Evolutionary conservation across 2,329 filamentous ascomycete species (phyloP).

Genomic region (Ambrosiella beaveri): DNA sequence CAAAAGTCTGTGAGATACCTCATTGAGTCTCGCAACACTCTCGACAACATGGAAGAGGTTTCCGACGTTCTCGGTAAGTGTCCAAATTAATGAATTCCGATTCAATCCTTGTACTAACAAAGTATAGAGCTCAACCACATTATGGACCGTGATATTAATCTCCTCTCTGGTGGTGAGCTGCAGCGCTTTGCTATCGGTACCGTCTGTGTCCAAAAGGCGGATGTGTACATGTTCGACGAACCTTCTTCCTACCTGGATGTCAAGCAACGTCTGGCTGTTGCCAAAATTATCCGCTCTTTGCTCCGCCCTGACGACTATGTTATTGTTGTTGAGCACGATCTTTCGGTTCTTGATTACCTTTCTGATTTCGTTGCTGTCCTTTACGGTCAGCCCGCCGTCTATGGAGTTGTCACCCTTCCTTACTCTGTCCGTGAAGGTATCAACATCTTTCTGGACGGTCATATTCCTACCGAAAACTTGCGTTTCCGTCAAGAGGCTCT

Average conservation of each 20-base stretch:
- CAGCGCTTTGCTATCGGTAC: constrained; percentile 95
- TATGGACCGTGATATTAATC: constrained; percentile 74
- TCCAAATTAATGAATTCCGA: background rate
- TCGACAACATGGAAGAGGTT: constrained; percentile 69
- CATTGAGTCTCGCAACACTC: constrained; percentile 56
- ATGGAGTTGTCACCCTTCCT: constrained; percentile 92
- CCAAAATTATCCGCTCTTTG: constrained; percentile 79
- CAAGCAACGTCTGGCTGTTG: constrained; percentile 90
- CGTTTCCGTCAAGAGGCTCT: constrained; percentile 95
- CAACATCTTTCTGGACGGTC: constrained; percentile 97
- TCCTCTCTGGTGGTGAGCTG: constrained; percentile 90
- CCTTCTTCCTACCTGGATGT: constrained; percentile 98
- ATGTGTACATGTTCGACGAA: constrained; percentile 98
- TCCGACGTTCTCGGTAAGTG: constrained; percentile 45
- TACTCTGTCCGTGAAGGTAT: constrained; percentile 96
- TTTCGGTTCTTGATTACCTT: constrained; percentile 95
- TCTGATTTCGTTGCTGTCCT: constrained; percentile 97
- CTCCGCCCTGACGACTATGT: constrained; percentile 83
- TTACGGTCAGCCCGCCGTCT: constrained; percentile 87
- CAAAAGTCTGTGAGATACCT: constrained; percentile 65
- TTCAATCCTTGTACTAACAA: constrained; percentile 16
- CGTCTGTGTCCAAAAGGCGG: constrained; percentile 87
- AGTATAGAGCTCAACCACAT: constrained; percentile 61
- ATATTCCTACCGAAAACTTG: constrained; percentile 95
- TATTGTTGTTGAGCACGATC: constrained; percentile 97